Conservation (phyloP, 1,284 basidiomycete genomes). For the Leccinum solheimii region DNA sequence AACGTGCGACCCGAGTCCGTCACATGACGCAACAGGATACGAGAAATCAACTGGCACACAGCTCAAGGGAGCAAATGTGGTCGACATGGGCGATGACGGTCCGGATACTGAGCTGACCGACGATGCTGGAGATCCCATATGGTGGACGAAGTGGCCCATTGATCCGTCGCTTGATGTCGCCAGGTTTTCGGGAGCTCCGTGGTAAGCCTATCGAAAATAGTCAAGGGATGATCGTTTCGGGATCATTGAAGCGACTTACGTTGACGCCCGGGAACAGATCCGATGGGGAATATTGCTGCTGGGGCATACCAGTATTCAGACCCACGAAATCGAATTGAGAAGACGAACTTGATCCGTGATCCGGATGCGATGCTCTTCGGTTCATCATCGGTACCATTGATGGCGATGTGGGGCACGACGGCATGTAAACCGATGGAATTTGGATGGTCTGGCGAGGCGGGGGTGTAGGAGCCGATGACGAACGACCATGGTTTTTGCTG, state of each 20-base stretch:
- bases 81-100: slow-evolving; percentile 30
- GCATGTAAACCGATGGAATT: slow-evolving; percentile 61
- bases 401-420: slow-evolving; percentile 67
- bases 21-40: slow-evolving; percentile 25
- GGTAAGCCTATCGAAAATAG: slow-evolving; percentile 17
- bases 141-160: slow-evolving; percentile 21
- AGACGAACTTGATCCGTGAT: slow-evolving; percentile 40
- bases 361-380: slow-evolving; percentile 51
- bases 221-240: slow-evolving; percentile 4
- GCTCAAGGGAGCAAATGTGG: slow-evolving; percentile 29
- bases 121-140: slow-evolving; percentile 33
- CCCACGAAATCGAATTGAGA: slow-evolving; percentile 51
- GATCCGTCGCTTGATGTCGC: slow-evolving; percentile 29
- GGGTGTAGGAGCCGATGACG: slow-evolving; percentile 54
- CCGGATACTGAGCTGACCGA: slow-evolving; percentile 35
- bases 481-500: slow-evolving; percentile 47
- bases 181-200: slow-evolving; percentile 30
- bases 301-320: slow-evolving; percentile 36
- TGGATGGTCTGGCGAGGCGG: slow-evolving; percentile 61
- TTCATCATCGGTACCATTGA: slow-evolving; percentile 58
- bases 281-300: slow-evolving; percentile 27
- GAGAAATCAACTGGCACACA: slow-evolving; percentile 20
- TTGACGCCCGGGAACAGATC: slow-evolving; percentile 26
- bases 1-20: slow-evolving; percentile 13
- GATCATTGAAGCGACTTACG: slow-evolving; percentile 21